Conservation (phyloP, 2,329 filamentous ascomycete species). For the Fusarium proliferatum region DNA sequence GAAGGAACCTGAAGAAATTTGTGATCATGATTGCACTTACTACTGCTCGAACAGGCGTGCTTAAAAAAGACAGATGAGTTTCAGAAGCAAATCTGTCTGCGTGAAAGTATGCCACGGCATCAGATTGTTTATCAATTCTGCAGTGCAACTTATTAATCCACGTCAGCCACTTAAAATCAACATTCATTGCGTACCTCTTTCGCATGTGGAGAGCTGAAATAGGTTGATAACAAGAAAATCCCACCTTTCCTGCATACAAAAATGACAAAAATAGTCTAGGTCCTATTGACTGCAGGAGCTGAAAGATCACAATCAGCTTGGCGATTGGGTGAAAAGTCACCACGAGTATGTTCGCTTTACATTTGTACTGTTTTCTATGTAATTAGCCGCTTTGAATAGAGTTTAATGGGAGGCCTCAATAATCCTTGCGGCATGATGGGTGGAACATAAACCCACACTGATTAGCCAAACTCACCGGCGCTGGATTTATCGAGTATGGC, state of each 20-base stretch:
- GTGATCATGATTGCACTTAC: not conserved
- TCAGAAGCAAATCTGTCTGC: not conserved
- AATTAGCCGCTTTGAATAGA: not conserved
- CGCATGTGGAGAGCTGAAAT: not conserved
- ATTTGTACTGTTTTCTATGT: not conserved
- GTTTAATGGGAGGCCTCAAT: not conserved
- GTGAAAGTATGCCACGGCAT: not conserved
- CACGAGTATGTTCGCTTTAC: not conserved
- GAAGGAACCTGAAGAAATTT: not conserved
- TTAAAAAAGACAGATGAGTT: not conserved
- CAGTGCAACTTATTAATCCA: not conserved
- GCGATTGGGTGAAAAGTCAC: not conserved
- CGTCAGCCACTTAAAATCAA: not conserved
- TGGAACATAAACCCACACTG: not conserved
- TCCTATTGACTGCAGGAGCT: not conserved
- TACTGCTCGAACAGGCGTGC: fast-evolving
- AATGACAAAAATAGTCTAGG: not conserved
- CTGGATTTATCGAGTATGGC: not conserved
- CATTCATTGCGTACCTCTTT: fast-evolving
- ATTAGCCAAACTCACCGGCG: not conserved
- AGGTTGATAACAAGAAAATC: not conserved
- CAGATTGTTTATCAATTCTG: not conserved
- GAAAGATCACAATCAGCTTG: not conserved
- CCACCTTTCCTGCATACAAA: not conserved
- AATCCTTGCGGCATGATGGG: not conserved